phyloP scores from a whole-genome alignment of 116 monocot species.

The Posidonia oceanica region DNA sequence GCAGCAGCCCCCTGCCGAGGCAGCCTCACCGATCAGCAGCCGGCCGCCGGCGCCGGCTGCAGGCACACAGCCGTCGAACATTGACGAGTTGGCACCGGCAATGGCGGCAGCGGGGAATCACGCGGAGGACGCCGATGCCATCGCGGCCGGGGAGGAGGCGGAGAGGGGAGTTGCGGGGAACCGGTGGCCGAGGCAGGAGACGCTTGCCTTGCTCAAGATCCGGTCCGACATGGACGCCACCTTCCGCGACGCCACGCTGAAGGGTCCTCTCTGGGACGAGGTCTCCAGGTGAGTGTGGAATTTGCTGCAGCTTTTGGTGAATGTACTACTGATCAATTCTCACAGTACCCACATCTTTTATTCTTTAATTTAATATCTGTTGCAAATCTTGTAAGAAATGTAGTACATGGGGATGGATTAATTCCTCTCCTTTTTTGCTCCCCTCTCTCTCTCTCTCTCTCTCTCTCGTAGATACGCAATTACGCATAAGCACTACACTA shows the following conservation, averaged over 20 bases:
- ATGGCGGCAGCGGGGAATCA: slow-evolving; percentile 7
- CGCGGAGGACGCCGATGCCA: slow-evolving; percentile 24
- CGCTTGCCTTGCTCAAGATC: slow-evolving; percentile 76
- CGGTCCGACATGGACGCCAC: slow-evolving; percentile 90
- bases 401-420: too few species aligned
- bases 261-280: slow-evolving; percentile 89
- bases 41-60: slow-evolving; percentile 25
- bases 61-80: slow-evolving; percentile 1
- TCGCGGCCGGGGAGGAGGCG: slow-evolving; percentile 23
- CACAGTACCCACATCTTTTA: background rate
- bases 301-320: background rate
- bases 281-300: slow-evolving; percentile 59
- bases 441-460: too few species aligned
- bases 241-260: slow-evolving; percentile 83
- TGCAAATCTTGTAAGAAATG: too few species aligned
- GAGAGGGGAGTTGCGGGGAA: slow-evolving; percentile 30
- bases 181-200: slow-evolving; percentile 83
- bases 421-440: too few species aligned
- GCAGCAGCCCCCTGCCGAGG: slow-evolving; percentile 27
- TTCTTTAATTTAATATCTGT: too few species aligned
- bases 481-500: too few species aligned
- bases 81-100: slow-evolving; percentile 18
- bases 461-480: too few species aligned
- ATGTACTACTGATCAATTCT: background rate
- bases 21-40: slow-evolving; percentile 56